Evolutionary conservation across 306 rosid genomes (phyloP).

Genomic region (Leucaena leucocephala): DNA sequence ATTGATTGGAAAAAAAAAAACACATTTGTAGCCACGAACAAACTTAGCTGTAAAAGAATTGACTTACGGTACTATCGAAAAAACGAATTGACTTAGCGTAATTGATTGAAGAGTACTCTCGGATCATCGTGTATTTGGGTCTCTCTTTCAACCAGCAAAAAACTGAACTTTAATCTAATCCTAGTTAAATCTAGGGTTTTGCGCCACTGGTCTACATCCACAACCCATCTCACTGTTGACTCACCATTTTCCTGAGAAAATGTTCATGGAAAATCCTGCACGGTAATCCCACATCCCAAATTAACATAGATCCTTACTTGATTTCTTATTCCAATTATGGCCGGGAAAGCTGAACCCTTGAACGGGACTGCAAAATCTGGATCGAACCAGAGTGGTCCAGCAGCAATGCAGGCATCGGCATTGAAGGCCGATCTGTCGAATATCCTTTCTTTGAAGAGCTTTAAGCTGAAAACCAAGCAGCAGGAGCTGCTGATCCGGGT

Average conservation of each 20-base stretch:
- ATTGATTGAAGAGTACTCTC: neutral
- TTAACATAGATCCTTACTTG: neutral
- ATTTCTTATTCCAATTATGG: conserved; percentile 10
- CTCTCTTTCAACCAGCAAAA: neutral
- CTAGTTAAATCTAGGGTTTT: neutral
- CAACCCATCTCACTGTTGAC: neutral
- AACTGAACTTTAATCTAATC: neutral
- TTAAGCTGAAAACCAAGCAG: conserved; percentile 89
- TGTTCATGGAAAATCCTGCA: neutral
- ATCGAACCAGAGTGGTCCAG: conserved; percentile 35
- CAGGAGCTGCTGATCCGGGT: conserved; percentile 94
- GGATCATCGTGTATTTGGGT: neutral
- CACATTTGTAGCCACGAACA: neutral
- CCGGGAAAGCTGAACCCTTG: conserved; percentile 32
- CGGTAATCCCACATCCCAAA: neutral
- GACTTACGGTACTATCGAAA: neutral
- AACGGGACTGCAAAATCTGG: conserved; percentile 48
- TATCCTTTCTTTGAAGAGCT: conserved; percentile 49
- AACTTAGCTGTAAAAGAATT: neutral
- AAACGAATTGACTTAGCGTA: neutral
- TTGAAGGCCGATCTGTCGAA: conserved; percentile 13
- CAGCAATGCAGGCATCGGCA: conserved; percentile 3
- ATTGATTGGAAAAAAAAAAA: no score
- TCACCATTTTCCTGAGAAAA: neutral
- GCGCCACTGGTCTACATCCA: neutral